These are phyloP conservation scores for Magnaporthales sp. DNA, from an alignment of 2,329 filamentous ascomycete species.

Conservation along the genomic window DNA sequence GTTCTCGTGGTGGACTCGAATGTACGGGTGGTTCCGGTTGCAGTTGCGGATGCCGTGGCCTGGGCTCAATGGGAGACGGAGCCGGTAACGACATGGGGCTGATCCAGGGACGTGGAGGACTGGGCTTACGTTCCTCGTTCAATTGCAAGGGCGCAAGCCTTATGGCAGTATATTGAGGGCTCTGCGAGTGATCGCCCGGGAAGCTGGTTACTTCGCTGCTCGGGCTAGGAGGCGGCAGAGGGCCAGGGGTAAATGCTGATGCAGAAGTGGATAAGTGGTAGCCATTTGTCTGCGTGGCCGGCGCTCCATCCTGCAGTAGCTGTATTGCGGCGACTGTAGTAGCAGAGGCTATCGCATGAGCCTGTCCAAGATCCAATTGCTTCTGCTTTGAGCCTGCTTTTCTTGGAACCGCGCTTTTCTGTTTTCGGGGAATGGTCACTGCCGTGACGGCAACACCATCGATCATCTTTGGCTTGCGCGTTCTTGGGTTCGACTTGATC, in stretches of 20 bases:
- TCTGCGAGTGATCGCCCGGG: background rate
- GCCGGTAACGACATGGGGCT: background rate
- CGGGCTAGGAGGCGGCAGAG: background rate
- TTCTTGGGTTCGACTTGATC: conserved; percentile 39
- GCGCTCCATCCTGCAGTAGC: background rate
- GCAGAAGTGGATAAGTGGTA: background rate
- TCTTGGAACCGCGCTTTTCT: background rate
- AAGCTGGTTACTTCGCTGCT: background rate
- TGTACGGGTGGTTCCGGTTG: background rate
- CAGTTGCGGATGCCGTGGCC: background rate
- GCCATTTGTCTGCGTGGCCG: background rate
- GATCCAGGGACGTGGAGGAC: background rate
- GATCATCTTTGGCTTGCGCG: conserved; percentile 37
- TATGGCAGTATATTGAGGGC: background rate
- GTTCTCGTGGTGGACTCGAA: background rate
- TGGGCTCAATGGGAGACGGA: background rate
- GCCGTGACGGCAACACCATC: conserved; percentile 23
- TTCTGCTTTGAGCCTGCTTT: background rate
- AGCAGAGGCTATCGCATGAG: background rate
- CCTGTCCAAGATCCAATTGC: background rate
- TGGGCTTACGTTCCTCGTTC: background rate
- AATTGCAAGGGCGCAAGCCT: background rate
- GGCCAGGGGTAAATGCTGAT: background rate
- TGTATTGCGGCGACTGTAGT: background rate
- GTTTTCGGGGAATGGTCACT: background rate